phyloP scores from a whole-genome alignment of 257 asterid species.

The Solanum neorickii region DNA sequence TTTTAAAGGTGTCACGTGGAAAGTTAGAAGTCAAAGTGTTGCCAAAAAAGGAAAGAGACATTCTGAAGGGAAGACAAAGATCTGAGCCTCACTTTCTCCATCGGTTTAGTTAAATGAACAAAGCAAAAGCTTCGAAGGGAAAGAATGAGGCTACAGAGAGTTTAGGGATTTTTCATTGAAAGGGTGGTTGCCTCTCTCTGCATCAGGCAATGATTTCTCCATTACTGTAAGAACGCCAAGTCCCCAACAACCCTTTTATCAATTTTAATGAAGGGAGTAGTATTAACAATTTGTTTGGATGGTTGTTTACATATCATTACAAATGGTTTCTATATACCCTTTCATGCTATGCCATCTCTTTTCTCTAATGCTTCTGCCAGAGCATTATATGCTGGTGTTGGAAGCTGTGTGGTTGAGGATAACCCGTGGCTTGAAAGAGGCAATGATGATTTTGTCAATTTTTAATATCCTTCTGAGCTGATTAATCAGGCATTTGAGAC shows the following conservation, averaged over 20 bases:
- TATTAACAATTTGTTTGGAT: neutral
- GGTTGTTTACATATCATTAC: neutral
- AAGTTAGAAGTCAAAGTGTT: neutral
- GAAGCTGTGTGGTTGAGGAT: neutral
- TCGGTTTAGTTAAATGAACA: neutral
- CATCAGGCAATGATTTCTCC: slow-evolving; percentile 10
- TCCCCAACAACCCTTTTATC: slow-evolving; percentile 9
- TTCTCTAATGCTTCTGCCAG: neutral
- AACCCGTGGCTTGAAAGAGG: neutral
- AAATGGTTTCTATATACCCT: neutral
- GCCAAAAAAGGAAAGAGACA: neutral
- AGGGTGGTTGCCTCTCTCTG: slow-evolving; percentile 55
- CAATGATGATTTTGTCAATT: neutral
- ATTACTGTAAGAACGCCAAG: neutral
- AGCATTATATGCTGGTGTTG: neutral
- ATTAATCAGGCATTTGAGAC: neutral
- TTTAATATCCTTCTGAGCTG: neutral
- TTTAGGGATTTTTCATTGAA: slow-evolving; percentile 4
- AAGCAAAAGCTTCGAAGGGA: neutral
- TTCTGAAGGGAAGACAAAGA: neutral
- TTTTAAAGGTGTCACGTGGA: neutral
- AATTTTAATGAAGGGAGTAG: neutral
- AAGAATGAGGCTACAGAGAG: neutral
- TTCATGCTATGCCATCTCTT: neutral
- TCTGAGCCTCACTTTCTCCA: neutral